These are phyloP conservation scores for Podospora pseudocomata DNA, from an alignment of 495 filamentous ascomycete species.

Conservation along the genomic window DNA sequence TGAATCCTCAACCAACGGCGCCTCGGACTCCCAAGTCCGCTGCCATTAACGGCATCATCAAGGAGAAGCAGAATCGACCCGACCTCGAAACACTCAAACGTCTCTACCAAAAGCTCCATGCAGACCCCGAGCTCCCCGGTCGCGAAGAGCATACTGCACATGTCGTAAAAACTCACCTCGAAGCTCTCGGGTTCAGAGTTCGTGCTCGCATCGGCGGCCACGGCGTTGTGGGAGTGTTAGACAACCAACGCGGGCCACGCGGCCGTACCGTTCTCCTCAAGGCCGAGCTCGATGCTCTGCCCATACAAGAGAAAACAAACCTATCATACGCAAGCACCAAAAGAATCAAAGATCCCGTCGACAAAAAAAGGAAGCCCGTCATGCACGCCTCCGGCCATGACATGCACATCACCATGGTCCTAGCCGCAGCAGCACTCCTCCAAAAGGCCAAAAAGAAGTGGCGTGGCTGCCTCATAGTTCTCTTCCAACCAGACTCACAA, in stretches of 20 bases:
- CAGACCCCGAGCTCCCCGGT: slow-evolving; percentile 47
- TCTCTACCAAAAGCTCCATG: slow-evolving; percentile 47
- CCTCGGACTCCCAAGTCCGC: too few species aligned
- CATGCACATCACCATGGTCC: slow-evolving; percentile 53
- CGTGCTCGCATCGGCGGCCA: slow-evolving; percentile 50
- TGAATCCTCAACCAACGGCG: too few species aligned
- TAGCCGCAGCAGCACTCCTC: slow-evolving; percentile 50
- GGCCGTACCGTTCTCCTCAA: slow-evolving; percentile 55
- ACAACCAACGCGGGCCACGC: slow-evolving; percentile 41
- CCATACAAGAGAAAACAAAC: slow-evolving; percentile 53
- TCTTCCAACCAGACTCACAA: slow-evolving; percentile 47
- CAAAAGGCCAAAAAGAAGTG: slow-evolving; percentile 41
- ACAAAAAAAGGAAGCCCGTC: slow-evolving; percentile 49
- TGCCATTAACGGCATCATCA: too few species aligned
- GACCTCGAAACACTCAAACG: slow-evolving; percentile 32
- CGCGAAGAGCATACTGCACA: slow-evolving; percentile 46
- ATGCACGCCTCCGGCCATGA: slow-evolving; percentile 72
- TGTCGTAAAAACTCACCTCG: slow-evolving; percentile 41
- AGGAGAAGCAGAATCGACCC: neutral
- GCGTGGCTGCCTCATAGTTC: slow-evolving; percentile 53
- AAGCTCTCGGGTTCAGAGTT: slow-evolving; percentile 35
- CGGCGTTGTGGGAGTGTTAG: slow-evolving; percentile 51
- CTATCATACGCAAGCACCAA: slow-evolving; percentile 54
- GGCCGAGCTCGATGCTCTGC: slow-evolving; percentile 61
- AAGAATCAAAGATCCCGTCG: slow-evolving; percentile 25